Evolutionary conservation across 73 alveolate genomes (phyloP).

Genomic region (Tetrahymena borealis): DNA sequence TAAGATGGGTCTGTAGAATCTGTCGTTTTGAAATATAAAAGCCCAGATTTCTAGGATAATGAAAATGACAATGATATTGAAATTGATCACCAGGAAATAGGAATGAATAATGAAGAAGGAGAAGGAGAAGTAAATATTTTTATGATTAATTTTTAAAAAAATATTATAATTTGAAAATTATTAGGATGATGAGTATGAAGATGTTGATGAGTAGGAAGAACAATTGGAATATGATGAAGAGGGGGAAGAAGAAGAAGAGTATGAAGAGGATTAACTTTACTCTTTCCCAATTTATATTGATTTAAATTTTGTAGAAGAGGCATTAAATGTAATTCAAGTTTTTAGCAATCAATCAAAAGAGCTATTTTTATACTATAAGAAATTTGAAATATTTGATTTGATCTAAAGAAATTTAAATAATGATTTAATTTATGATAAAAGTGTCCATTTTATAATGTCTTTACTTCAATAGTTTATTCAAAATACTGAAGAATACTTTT

Average conservation of each 20-base stretch:
- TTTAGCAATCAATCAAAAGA: not conserved
- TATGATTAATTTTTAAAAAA: not conserved
- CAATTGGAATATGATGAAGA: too few species aligned
- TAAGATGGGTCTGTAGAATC: not conserved
- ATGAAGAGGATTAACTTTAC: not conserved
- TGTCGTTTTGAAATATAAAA: not conserved
- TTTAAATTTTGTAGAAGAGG: not conserved
- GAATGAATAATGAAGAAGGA: not conserved
- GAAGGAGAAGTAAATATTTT: not conserved
- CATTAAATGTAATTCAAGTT: not conserved
- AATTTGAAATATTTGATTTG: not conserved
- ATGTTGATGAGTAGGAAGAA: not conserved
- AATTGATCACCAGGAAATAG: not conserved
- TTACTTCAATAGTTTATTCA: not conserved
- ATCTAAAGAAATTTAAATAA: not conserved
- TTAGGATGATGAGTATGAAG: not conserved
- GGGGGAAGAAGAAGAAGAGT: not conserved
- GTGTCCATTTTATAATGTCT: not conserved
- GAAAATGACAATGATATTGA: not conserved
- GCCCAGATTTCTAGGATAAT: not conserved
- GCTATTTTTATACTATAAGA: not conserved
- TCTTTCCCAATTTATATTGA: not conserved
- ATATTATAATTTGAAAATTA: too few species aligned
- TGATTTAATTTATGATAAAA: not conserved
- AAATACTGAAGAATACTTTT: not conserved